Percentiles rank a stretch among this genome's conserved stretches.
Evolutionary conservation across 208 protist genomes (phyloP).

Genomic region (Strigomonas galati): DNA sequence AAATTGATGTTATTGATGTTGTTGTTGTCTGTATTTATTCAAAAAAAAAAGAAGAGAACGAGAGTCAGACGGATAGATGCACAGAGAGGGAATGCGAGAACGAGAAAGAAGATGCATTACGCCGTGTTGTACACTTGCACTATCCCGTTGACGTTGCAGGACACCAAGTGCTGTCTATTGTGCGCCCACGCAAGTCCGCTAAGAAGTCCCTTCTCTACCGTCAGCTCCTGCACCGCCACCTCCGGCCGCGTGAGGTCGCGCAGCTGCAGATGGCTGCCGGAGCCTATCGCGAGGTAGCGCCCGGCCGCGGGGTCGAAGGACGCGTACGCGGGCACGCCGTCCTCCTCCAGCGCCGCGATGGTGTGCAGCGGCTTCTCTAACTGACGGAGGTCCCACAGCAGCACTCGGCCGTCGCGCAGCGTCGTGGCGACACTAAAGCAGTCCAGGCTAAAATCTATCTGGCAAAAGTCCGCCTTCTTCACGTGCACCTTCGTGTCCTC

Average conservation of each 20-base stretch:
- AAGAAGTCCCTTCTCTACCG: constrained; percentile 12
- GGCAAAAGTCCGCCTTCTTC: constrained; percentile 27
- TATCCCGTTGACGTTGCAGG: constrained; percentile 37
- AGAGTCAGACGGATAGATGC: constrained; percentile 2
- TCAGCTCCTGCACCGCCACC: constrained; percentile 15
- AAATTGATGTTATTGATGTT: neutral
- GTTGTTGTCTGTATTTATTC: constrained; percentile 1
- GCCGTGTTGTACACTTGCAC: constrained; percentile 39
- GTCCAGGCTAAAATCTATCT: constrained; percentile 92
- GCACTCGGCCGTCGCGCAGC: constrained; percentile 55
- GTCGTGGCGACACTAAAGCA: constrained; percentile 91
- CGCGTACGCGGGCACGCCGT: constrained; percentile 23
- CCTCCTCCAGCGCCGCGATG: constrained; percentile 16
- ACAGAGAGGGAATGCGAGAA: neutral
- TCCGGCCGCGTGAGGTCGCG: constrained; percentile 19
- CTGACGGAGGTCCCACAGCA: constrained; percentile 97
- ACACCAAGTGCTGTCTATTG: constrained; percentile 30
- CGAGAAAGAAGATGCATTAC: neutral
- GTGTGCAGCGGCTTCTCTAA: constrained; percentile 53
- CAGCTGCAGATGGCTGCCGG: constrained; percentile 15
- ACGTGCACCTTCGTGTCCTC: constrained; percentile 73
- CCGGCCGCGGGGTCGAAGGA: constrained; percentile 35
- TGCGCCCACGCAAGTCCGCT: constrained; percentile 47
- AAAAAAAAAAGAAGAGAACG: constrained; percentile 15
- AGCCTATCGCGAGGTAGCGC: constrained; percentile 27